Conservation (phyloP, 306 rosid genomes). For the Cicer pinnatifidum region DNA sequence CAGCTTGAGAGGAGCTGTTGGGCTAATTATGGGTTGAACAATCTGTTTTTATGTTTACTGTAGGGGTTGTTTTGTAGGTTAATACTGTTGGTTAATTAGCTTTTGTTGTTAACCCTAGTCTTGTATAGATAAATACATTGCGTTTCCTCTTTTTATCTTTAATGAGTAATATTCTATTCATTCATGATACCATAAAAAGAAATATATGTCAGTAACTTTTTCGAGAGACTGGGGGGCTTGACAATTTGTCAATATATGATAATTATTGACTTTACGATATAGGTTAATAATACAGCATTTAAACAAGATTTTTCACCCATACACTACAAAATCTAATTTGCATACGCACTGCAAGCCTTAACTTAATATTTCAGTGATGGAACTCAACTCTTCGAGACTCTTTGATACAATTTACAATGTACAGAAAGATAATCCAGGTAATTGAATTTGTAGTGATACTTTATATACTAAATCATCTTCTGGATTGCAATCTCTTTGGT, state of each 20-base stretch:
- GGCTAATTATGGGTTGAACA: no score
- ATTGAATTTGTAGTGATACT: background rate
- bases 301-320: background rate
- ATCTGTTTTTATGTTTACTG: no score
- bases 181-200: no score
- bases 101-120: no score
- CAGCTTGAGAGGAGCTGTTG: no score
- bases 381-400: background rate
- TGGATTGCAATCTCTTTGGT: conserved; percentile 78
- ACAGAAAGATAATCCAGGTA: conserved; percentile 21
- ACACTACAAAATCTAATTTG: conserved; percentile 4
- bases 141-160: no score
- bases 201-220: no score
- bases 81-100: no score
- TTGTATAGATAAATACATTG: no score
- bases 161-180: no score
- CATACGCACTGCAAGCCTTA: background rate
- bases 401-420: conserved; percentile 6
- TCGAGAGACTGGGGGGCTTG: no score
- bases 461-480: conserved; percentile 51
- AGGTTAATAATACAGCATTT: conserved; percentile 1
- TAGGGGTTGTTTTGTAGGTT: no score
- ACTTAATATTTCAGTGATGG: background rate
- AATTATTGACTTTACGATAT: background rate
- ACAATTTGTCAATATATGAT: background rate